Conservation (phyloP, 2,329 filamentous ascomycete species). For the Lasiodiplodia sp. region DNA sequence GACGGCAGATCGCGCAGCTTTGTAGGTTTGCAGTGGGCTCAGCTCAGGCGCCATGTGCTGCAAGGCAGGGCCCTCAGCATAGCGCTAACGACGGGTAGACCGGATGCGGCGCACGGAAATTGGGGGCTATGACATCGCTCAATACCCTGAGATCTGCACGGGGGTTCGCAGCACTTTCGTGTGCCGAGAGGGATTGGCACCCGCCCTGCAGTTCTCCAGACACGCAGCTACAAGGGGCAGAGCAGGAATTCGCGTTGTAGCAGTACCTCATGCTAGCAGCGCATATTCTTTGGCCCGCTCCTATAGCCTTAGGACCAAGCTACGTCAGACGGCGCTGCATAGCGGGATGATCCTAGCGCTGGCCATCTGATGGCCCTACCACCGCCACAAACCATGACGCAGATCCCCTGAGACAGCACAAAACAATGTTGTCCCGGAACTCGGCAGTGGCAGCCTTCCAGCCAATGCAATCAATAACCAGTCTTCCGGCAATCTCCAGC, state of each 20-base stretch:
- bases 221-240: constrained; percentile 1
- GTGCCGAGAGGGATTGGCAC: neutral
- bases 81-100: constrained; percentile 16
- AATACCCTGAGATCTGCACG: constrained; percentile 15
- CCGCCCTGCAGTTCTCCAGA: neutral
- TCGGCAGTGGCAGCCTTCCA: too few relatives aligned
- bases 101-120: constrained; percentile 21
- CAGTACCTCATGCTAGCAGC: neutral
- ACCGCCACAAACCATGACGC: constrained; percentile 4
- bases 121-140: constrained; percentile 22
- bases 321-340: constrained; percentile 3
- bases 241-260: neutral
- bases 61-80: constrained; percentile 16
- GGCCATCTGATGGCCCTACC: neutral
- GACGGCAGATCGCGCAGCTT: constrained; percentile 17
- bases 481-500: neutral
- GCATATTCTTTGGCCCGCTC: neutral
- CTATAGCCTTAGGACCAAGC: neutral
- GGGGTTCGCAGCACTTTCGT: neutral
- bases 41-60: constrained; percentile 8
- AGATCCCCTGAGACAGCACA: neutral
- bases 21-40: constrained; percentile 13
- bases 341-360: constrained; percentile 10
- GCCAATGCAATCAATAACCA: neutral
- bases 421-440: too few relatives aligned